These are phyloP conservation scores for Verticillium nonalfalfae DNA, from an alignment of 2,329 filamentous ascomycete species.

Conservation along the genomic window DNA sequence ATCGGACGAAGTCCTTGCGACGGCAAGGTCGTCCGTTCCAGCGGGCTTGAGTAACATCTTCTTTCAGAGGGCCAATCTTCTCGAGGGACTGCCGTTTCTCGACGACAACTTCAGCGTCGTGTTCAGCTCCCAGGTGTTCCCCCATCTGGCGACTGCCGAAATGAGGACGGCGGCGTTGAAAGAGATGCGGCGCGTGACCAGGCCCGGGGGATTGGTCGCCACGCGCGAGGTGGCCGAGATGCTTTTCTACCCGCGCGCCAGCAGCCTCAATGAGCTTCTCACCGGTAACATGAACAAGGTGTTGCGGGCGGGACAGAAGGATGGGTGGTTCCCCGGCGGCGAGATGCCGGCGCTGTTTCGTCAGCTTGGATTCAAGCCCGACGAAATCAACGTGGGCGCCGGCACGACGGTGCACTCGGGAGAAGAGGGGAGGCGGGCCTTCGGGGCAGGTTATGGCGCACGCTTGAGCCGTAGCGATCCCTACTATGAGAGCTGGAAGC, in stretches of 20 bases:
- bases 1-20: constrained; percentile 21
- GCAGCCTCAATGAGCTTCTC: constrained; percentile 22
- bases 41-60: constrained; percentile 15
- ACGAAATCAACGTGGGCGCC: constrained; percentile 17
- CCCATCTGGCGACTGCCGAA: constrained; percentile 27
- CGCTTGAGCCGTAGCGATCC: neutral
- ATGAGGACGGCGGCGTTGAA: constrained; percentile 20
- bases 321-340: constrained; percentile 6
- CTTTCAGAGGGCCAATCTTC: constrained; percentile 26
- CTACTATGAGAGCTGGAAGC: neutral
- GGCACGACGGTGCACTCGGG: constrained; percentile 1
- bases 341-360: constrained; percentile 24
- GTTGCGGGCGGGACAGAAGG: constrained; percentile 7
- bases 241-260: constrained; percentile 23
- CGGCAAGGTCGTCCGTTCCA: constrained; percentile 17
- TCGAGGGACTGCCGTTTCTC: constrained; percentile 27
- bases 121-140: constrained; percentile 34
- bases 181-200: constrained; percentile 36
- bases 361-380: constrained; percentile 20
- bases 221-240: constrained; percentile 20
- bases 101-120: constrained; percentile 35
- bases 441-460: neutral
- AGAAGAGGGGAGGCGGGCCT: neutral
- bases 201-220: constrained; percentile 32
- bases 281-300: constrained; percentile 13